Conservation (phyloP, 495 filamentous ascomycete species). For the Penicillium robsamsonii region DNA sequence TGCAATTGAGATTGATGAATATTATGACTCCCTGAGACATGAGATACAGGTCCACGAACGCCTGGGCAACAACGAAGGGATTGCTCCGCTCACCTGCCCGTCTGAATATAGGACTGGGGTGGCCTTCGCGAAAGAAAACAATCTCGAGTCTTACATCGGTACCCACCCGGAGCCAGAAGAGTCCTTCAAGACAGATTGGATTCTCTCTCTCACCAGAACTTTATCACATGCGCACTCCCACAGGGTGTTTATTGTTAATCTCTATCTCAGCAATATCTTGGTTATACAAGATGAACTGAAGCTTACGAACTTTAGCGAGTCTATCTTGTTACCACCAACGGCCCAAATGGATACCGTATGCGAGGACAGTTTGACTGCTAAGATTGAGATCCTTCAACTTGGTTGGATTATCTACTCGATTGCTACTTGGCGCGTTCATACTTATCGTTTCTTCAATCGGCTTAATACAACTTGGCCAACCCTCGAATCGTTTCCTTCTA, state of each 20-base stretch:
- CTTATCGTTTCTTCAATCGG: no score
- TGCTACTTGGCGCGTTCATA: neutral
- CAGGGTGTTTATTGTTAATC: neutral
- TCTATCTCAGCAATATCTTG: neutral
- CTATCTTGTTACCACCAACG: neutral
- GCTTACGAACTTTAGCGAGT: neutral
- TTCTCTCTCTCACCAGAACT: neutral
- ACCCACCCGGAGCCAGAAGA: neutral
- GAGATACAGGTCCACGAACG: neutral
- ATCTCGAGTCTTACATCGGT: neutral
- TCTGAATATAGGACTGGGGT: neutral
- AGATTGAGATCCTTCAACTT: conserved; percentile 2
- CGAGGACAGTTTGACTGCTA: neutral
- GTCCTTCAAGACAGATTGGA: neutral
- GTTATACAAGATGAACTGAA: no score
- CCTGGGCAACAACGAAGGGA: neutral
- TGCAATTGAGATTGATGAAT: neutral
- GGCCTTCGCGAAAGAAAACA: neutral
- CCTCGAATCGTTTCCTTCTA: neutral
- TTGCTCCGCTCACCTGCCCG: neutral
- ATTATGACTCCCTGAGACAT: neutral
- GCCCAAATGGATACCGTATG: neutral
- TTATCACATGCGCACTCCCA: neutral
- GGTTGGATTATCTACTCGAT: conserved; percentile 3
- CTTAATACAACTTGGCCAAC: neutral